These are phyloP conservation scores for Penicillium ucsense DNA, from an alignment of 495 filamentous ascomycete species.

Conservation along the genomic window DNA sequence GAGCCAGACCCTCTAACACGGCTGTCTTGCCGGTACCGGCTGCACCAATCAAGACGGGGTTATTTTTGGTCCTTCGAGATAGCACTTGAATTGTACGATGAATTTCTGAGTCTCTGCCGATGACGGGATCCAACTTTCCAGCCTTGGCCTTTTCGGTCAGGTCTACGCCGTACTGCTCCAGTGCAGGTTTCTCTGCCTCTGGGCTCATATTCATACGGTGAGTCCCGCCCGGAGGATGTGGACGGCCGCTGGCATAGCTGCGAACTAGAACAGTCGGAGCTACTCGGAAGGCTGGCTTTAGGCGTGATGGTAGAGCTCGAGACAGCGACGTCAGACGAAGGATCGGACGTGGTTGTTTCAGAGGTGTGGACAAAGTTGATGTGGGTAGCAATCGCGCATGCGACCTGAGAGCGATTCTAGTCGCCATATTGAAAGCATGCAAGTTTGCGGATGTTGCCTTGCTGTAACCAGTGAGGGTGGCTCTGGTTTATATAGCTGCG, in stretches of 20 bases:
- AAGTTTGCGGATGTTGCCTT: not conserved
- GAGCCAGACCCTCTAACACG: slow-evolving; percentile 83
- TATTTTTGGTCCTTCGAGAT: slow-evolving; percentile 91
- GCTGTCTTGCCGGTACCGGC: slow-evolving; percentile 96
- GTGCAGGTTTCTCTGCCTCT: slow-evolving; percentile 67
- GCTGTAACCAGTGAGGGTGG: not conserved
- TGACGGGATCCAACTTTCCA: slow-evolving; percentile 91
- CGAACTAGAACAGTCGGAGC: slow-evolving; percentile 23
- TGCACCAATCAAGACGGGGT: slow-evolving; percentile 85
- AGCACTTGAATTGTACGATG: slow-evolving; percentile 90
- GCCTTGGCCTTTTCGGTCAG: slow-evolving; percentile 76
- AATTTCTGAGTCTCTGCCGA: slow-evolving; percentile 84
- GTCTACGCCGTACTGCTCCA: slow-evolving; percentile 88
- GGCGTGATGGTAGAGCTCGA: slow-evolving; percentile 9
- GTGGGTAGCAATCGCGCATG: slow-evolving; percentile 24
- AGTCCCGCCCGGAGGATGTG: slow-evolving; percentile 82
- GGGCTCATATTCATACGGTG: slow-evolving; percentile 85
- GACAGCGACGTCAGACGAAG: slow-evolving; percentile 13
- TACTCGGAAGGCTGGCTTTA: slow-evolving; percentile 4
- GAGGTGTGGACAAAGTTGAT: slow-evolving; percentile 10
- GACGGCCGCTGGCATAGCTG: slow-evolving; percentile 64
- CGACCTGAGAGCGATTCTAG: slow-evolving; percentile 23
- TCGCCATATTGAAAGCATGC: slow-evolving; percentile 18
- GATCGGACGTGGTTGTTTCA: slow-evolving; percentile 12
- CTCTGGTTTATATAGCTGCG: slow-evolving; percentile 13